Evolutionary conservation across 345 rosid genomes (phyloP).

Genomic region (Excoecaria cochinchinensis): DNA sequence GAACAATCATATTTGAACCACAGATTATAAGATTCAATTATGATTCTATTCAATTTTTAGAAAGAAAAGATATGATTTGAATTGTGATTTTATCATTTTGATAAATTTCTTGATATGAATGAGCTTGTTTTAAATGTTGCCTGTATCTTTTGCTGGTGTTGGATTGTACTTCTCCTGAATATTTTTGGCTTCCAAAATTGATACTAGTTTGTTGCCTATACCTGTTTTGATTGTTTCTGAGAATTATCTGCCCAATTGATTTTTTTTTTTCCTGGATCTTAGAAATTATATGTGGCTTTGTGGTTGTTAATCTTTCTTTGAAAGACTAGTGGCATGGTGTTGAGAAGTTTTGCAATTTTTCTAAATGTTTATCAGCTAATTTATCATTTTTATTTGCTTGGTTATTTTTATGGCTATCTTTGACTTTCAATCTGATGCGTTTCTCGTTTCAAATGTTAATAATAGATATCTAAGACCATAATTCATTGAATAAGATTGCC

Average conservation of each 20-base stretch:
- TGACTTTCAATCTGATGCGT: neutral
- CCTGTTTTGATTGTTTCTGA: neutral
- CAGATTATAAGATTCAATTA: neutral
- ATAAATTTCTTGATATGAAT: no score
- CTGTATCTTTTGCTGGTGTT: no score
- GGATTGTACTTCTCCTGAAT: no score
- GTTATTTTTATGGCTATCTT: constrained; percentile 1
- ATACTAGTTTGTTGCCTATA: neutral
- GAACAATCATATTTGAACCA: neutral
- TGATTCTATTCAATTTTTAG: no score
- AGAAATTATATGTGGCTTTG: neutral
- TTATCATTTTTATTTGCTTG: neutral
- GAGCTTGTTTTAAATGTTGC: no score
- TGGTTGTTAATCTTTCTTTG: neutral
- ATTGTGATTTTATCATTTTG: no score
- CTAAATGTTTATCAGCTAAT: neutral
- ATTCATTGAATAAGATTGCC: neutral
- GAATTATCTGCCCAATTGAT: neutral
- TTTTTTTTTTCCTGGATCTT: neutral
- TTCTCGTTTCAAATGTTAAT: neutral
- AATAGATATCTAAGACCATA: neutral
- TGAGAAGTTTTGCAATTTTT: constrained; percentile 1
- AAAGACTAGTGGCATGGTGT: neutral
- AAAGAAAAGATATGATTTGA: no score
- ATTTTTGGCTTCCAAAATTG: neutral